phyloP scores from a whole-genome alignment of 306 rosid genomes.

The Carpinus viminea region DNA sequence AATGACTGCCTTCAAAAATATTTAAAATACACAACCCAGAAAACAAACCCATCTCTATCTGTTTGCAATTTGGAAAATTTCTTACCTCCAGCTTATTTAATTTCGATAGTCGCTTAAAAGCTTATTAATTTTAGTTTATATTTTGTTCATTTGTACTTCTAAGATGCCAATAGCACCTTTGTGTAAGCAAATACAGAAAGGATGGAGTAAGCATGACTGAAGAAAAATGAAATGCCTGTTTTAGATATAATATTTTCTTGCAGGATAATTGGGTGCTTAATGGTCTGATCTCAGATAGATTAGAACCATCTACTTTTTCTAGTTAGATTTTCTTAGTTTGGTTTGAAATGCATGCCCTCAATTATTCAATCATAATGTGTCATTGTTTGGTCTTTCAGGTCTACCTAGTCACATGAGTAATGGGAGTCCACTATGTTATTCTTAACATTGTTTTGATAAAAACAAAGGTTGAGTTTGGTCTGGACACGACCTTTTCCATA shows the following conservation, averaged over 20 bases:
- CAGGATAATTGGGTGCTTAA: background rate
- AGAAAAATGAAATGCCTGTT: background rate
- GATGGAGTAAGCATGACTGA: background rate
- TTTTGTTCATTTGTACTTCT: background rate
- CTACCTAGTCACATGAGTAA: background rate
- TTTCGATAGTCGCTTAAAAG: background rate
- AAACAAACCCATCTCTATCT: too few relatives aligned
- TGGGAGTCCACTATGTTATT: background rate
- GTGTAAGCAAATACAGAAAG: conserved; percentile 1
- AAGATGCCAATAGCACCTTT: background rate
- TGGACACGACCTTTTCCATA: background rate
- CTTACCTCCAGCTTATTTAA: background rate
- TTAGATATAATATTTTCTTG: background rate
- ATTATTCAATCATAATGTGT: background rate
- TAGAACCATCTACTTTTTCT: background rate
- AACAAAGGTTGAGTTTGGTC: background rate
- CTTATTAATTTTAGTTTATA: background rate
- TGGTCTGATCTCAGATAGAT: background rate
- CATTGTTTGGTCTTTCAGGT: background rate
- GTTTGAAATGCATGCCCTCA: background rate
- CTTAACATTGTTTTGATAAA: background rate
- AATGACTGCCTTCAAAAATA: background rate
- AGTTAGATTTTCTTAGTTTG: background rate
- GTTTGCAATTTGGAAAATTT: background rate
- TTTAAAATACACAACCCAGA: background rate